A percentile compares a stretch with the other conserved stretches of the same genome.
These are phyloP conservation scores for Fragilaria crotonensis DNA, from an alignment of 108 stramenopile genomes.

Conservation along the genomic window DNA sequence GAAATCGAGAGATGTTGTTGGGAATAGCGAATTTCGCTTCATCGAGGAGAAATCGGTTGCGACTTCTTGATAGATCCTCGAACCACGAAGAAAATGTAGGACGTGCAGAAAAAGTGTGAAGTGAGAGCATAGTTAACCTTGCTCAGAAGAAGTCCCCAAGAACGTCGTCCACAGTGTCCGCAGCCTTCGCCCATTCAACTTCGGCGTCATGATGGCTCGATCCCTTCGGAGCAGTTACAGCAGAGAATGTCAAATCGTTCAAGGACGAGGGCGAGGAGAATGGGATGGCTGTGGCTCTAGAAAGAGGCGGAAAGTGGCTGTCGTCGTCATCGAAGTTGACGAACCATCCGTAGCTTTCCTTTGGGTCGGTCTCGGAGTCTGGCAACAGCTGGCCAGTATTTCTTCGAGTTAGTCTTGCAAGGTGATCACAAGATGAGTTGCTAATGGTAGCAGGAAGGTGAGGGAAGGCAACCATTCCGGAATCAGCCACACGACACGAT, in stretches of 20 bases:
- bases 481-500: not conserved
- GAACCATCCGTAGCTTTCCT: slow-evolving; percentile 51
- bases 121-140: too few species aligned
- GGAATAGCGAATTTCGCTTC: too few species aligned
- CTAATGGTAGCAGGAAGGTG: slow-evolving; percentile 48
- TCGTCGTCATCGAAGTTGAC: slow-evolving; percentile 27
- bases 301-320: not conserved
- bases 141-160: slow-evolving; percentile 54
- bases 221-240: slow-evolving; percentile 28
- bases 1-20: too few species aligned
- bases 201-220: slow-evolving; percentile 26
- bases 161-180: slow-evolving; percentile 58
- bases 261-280: not conserved
- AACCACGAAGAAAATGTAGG: too few species aligned
- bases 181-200: slow-evolving; percentile 55
- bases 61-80: too few species aligned
- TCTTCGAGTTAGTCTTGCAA: slow-evolving; percentile 35
- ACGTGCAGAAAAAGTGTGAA: too few species aligned
- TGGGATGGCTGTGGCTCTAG: slow-evolving; percentile 4
- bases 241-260: slow-evolving; percentile 28
- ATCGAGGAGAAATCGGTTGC: too few species aligned
- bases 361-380: slow-evolving; percentile 14
- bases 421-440: slow-evolving; percentile 30
- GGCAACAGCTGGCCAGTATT: slow-evolving; percentile 24
- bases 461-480: slow-evolving; percentile 25